Conservation (phyloP, 345 rosid genomes). For the Xanthoceras sorbifolium region DNA sequence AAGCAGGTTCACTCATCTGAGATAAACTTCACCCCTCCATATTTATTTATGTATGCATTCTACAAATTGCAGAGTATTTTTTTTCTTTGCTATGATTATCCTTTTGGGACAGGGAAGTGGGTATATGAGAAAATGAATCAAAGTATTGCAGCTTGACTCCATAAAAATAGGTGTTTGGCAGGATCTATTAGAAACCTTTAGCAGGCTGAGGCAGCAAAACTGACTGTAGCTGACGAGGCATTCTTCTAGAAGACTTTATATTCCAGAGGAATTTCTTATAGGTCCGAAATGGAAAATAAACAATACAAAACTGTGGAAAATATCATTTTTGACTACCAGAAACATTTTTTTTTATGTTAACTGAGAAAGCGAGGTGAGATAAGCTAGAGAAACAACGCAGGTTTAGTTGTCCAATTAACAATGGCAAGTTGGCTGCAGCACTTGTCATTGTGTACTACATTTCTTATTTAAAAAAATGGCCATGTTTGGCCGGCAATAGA, state of each 20-base stretch:
- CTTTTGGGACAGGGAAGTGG: neutral
- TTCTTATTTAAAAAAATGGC: neutral
- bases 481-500: slow-evolving; percentile 26
- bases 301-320: neutral
- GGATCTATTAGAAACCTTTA: neutral
- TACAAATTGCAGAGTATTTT: neutral
- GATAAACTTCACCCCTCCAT: neutral
- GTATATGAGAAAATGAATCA: neutral
- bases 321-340: neutral
- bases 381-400: slow-evolving; percentile 4
- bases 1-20: neutral
- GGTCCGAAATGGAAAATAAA: neutral
- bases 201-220: slow-evolving; percentile 13
- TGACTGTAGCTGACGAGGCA: neutral
- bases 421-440: slow-evolving; percentile 10
- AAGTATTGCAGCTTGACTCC: neutral
- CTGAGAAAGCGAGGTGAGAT: neutral
- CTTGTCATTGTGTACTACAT: neutral
- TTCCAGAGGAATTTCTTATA: neutral
- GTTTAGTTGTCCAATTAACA: neutral
- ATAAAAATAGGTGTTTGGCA: neutral
- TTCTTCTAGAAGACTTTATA: neutral
- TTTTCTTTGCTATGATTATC: neutral
- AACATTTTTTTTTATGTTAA: neutral
- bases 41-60: neutral